Conservation (phyloP, 371 early-diverging fungal species). For the Batkoa obscura region DNA sequence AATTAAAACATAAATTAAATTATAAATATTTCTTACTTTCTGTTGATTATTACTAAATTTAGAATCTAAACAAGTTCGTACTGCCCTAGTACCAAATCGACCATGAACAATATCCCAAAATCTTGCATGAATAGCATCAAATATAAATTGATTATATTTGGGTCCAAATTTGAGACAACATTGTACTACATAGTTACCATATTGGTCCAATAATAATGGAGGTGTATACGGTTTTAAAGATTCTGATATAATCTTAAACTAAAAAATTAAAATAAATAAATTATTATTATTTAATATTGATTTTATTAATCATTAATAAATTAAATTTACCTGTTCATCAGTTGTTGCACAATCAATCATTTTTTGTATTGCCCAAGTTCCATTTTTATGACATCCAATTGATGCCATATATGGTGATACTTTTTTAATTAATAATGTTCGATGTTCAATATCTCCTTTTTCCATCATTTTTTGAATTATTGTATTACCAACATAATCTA, state of each 20-base stretch:
- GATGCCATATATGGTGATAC: constrained; percentile 73
- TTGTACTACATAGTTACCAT: constrained; percentile 96
- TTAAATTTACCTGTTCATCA: constrained; percentile 26
- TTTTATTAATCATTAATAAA: too few species aligned
- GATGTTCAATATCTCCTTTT: constrained; percentile 41
- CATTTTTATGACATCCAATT: constrained; percentile 87
- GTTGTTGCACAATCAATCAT: constrained; percentile 75
- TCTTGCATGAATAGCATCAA: constrained; percentile 74
- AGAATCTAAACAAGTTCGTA: constrained; percentile 83
- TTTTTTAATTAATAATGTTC: constrained; percentile 34
- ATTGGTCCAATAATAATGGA: constrained; percentile 79
- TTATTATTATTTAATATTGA: background rate
- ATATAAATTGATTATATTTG: constrained; percentile 71
- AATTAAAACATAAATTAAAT: background rate
- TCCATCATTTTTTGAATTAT: constrained; percentile 84
- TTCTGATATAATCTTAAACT: constrained; percentile 42
- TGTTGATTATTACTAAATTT: constrained; percentile 60
- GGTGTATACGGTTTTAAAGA: constrained; percentile 62
- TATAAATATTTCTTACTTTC: constrained; percentile 21
- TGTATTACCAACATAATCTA: constrained; percentile 92
- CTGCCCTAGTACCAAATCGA: constrained; percentile 94
- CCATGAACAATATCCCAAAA: constrained; percentile 83
- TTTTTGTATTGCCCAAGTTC: constrained; percentile 96
- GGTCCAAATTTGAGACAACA: constrained; percentile 74
- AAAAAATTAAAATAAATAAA: background rate